Percentiles rank a stretch among this genome's conserved stretches.
These are phyloP conservation scores for Starmera caribaea DNA, from an alignment of 805 yeast genomes.

Conservation along the genomic window DNA sequence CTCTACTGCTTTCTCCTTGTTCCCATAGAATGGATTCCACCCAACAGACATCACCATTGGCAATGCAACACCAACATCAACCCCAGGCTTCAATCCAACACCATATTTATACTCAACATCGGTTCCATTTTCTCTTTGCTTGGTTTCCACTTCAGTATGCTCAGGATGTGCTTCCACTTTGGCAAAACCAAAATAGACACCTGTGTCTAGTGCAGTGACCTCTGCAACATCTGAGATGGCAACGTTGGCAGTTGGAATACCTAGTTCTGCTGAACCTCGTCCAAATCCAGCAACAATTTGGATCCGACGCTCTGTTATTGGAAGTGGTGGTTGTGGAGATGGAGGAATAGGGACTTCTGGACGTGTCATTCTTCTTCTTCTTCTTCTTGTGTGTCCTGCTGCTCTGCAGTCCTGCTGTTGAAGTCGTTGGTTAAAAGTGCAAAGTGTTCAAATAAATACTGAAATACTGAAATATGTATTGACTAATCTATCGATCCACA, in stretches of 20 bases:
- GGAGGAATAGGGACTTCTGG: conserved; percentile 26
- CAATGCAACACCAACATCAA: conserved; percentile 34
- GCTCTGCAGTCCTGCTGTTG: no score
- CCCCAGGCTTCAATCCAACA: conserved; percentile 24
- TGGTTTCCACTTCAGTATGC: conserved; percentile 9
- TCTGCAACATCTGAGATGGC: conserved; percentile 40
- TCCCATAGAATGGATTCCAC: conserved; percentile 86
- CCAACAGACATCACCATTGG: conserved; percentile 97
- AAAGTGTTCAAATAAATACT: no score
- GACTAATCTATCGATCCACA: no score
- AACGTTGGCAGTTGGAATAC: conserved; percentile 92
- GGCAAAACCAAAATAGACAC: conserved; percentile 87
- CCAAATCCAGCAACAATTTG: conserved; percentile 80
- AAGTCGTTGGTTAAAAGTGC: no score
- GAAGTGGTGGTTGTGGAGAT: conserved; percentile 35
- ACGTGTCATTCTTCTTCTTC: conserved; percentile 12
- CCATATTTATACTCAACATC: conserved; percentile 59
- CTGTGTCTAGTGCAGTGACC: conserved; percentile 43
- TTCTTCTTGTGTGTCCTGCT: not conserved
- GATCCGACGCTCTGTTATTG: conserved; percentile 35
- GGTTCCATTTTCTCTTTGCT: conserved; percentile 26
- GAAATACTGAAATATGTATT: no score
- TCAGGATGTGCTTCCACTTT: conserved; percentile 17
- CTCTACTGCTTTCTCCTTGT: conserved; percentile 75
- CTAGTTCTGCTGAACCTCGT: conserved; percentile 87